Base-by-base conservation (phyloP, 805 yeast species). In the Kodamaea hsintzibuensis region DNA sequence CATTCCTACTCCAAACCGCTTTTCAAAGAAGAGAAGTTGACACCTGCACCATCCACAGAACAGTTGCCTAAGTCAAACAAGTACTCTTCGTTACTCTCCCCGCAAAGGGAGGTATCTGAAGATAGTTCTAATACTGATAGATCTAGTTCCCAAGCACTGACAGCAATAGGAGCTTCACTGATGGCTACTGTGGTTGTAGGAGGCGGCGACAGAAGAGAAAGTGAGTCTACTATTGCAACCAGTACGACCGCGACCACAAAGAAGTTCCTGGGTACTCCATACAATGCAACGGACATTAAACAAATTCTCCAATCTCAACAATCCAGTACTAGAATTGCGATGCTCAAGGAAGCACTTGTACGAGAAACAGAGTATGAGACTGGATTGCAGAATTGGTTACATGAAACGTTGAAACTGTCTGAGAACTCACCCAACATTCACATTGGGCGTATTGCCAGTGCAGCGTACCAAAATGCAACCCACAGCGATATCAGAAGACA, bases 381-480 rank as follows among this genome's bases (percentile, higher is more conserved):
- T 0, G 89, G 89, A 0, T 66, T 86, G n/a, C 76, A 76, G 19
- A 70, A 75, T 1, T 86, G 89, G 86, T 71, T 84, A 64, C 65
- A 60, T 64, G 83, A 64, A 67, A 72, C 77, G 59, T 73, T 73
- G 67, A 77, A 58, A 63, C 74, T 60, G 62, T 68, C 70, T 1
- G 70, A 67, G 47, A 62, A 60, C 33, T 60, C 69, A 8, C 64
- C 72, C n/a, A 70, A 60, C 53, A 75, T 74, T 25, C 79, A 69
- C 54, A 72, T 80, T 49, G 84, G 85, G 0, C 76, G 75, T 16
- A 79, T 84, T 56, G 91, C 87, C 1, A 72, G 80, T 30, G 82
- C 80, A 52, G 91, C 90, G 1, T 86, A 85, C 65, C 84, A 82
- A 39, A 84, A 85, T 61, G 88, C 89, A 1, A 75, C 82, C 6